phyloP scores from a whole-genome alignment of 1,139 yeast genomes.

The Nakaseomyces delphensis region DNA sequence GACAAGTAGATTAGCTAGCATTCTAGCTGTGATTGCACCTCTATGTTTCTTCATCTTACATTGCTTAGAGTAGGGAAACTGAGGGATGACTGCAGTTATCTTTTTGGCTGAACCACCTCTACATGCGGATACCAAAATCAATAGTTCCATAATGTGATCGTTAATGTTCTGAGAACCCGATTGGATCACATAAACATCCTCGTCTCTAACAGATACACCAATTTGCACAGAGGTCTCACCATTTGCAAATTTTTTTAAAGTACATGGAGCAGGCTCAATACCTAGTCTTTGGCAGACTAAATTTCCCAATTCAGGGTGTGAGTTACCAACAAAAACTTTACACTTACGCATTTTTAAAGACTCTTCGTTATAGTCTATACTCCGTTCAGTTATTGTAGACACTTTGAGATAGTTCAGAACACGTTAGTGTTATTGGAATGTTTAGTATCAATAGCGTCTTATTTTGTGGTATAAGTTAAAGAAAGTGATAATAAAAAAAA shows the following conservation, averaged over 20 bases:
- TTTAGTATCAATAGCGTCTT: background rate
- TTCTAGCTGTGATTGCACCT: constrained; percentile 98
- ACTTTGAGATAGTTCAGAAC: background rate
- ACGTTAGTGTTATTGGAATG: background rate
- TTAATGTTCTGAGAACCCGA: constrained; percentile 84
- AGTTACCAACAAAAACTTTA: constrained; percentile 90
- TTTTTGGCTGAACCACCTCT: constrained; percentile 96
- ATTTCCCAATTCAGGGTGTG: constrained; percentile 90
- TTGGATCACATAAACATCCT: constrained; percentile 92
- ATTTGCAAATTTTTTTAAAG: constrained; percentile 82
- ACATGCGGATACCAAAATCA: constrained; percentile 89
- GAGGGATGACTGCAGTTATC: constrained; percentile 95
- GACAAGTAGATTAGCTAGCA: constrained; percentile 88
- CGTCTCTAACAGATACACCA: constrained; percentile 90
- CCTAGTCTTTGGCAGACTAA: constrained; percentile 87
- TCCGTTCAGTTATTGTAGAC: background rate
- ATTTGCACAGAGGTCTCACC: constrained; percentile 97
- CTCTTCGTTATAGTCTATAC: constrained; percentile 5
- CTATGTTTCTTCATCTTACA: constrained; percentile 97
- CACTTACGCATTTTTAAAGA: constrained; percentile 75
- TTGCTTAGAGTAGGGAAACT: constrained; percentile 95
- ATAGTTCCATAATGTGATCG: constrained; percentile 93
- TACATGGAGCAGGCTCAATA: constrained; percentile 91
- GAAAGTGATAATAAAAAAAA: background rate
- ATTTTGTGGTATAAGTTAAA: too few relatives aligned